A percentile compares a stretch with the other conserved stretches of the same genome.
phyloP scores from a whole-genome alignment of 192 early-diverging fungal species.

The Allomyces javanicus region DNA sequence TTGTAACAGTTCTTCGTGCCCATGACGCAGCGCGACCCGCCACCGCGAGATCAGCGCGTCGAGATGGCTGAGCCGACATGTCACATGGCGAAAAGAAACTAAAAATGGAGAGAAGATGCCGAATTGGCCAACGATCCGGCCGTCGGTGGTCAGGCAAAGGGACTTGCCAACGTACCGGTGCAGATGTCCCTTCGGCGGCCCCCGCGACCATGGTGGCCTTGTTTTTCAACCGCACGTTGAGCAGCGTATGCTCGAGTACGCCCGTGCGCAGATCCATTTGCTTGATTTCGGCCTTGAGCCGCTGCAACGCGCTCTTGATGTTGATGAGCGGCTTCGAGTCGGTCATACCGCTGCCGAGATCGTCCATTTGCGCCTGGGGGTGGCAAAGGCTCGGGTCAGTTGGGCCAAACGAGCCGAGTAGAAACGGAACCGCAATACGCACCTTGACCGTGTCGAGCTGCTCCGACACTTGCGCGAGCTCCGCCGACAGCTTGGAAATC shows the following conservation, averaged over 20 bases:
- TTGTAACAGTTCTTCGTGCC: no score
- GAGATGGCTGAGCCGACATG: no score
- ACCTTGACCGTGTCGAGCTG: constrained; percentile 37
- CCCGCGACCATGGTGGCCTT: not conserved
- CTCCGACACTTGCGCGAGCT: constrained; percentile 24
- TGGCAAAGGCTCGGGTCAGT: no score
- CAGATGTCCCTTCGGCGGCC: not conserved
- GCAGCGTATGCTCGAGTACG: constrained; percentile 32
- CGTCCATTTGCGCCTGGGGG: constrained; percentile 27
- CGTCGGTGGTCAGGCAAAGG: no score
- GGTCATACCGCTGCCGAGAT: constrained; percentile 40
- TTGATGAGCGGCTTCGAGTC: constrained; percentile 36
- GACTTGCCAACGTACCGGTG: no score
- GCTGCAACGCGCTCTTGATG: constrained; percentile 29
- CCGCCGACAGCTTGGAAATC: constrained; percentile 11
- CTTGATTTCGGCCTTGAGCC: constrained; percentile 33
- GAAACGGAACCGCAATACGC: not conserved
- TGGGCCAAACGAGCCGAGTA: no score
- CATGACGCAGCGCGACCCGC: no score
- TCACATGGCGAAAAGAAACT: no score
- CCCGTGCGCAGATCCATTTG: constrained; percentile 39
- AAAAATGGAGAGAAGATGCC: no score
- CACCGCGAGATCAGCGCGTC: no score
- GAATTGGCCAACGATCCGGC: no score
- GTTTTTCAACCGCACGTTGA: constrained; percentile 22